Evolutionary conservation across 768 basidiomycete genomes (phyloP), one percentile per base, ranked within the genome.

Genomic region (Trametes meyenii): DNA sequence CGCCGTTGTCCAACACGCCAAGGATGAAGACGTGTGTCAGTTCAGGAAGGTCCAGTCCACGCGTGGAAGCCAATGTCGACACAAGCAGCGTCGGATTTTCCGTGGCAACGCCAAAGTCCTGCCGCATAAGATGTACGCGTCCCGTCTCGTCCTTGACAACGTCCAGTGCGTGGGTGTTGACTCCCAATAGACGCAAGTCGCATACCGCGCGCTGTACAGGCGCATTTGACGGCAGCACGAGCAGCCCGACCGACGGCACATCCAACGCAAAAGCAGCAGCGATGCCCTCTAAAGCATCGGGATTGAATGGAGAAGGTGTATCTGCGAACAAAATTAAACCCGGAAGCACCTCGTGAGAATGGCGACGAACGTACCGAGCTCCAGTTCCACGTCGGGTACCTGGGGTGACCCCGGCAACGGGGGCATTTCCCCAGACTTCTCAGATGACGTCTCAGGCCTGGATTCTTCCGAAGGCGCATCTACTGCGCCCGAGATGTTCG

Each of bases 1-100:
- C 73, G 65, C 72, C 75, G 33, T 77, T 80, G 60, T 82, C 80
- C 6, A 84, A 81, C 2, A 88, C 74, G 4, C 89, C 89, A 46
- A 88, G 73, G 51, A 91, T 76, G 71, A 93, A 91, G 19, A 92
- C 90, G 69, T 92, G 90, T 49, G 83, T 83, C 66, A 92, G 76
- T 62, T 79, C 80, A 11, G 85, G 86, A 53, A 92, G 72, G 74
- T 93, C 90, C 50, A 93, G 73, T 26, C 90, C 90, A 50, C 91
- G 85, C 38, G 83, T 84, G 19, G 86, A 86, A 17, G 89, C 87
- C 23, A 83, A 75, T 0, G 90, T 91, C 14, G 82, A 80, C 42
- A 93, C 87, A 35, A 93, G 77, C 67, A 92, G 70, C 23, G 74
- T 82, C 23, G 90, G 87, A 67, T 82, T 81, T 67, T 81, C 83